phyloP scores from a whole-genome alignment of 805 yeast species.

The Saturnispora silvae region DNA sequence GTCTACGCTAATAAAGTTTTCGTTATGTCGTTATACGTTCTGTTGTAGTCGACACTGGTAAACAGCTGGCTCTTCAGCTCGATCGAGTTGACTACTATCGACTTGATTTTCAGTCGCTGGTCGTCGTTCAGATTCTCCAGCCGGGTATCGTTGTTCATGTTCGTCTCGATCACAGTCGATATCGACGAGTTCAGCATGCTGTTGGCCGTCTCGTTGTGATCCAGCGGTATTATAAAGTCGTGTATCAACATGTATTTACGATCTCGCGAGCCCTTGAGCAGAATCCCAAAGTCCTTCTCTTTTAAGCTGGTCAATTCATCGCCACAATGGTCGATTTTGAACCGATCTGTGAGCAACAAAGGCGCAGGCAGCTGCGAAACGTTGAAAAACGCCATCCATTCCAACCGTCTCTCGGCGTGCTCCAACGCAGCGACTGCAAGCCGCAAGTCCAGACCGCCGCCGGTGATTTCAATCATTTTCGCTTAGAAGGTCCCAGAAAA shows the following conservation, averaged over 20 bases:
- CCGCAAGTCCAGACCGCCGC: background rate
- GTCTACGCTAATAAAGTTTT: background rate
- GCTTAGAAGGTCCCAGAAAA: too few relatives aligned
- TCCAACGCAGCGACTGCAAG: background rate
- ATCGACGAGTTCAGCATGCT: background rate
- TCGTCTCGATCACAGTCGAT: background rate
- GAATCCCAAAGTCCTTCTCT: background rate
- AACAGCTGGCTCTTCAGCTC: background rate
- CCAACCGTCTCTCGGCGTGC: background rate
- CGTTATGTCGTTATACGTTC: background rate
- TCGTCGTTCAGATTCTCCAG: background rate
- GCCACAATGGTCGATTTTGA: background rate
- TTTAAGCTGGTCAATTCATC: background rate
- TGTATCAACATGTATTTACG: background rate
- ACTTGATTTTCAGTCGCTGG: background rate
- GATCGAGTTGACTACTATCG: background rate
- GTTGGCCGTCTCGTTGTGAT: background rate
- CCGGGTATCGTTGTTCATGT: background rate
- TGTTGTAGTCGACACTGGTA: background rate
- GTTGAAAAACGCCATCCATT: background rate
- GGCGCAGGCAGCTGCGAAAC: background rate
- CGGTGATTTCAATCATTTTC: constrained; percentile 1
- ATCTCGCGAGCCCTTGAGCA: background rate
- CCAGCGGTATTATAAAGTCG: background rate
- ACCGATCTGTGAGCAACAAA: background rate